phyloP scores from a whole-genome alignment of 2,329 filamentous ascomycete species.

The Sporothrix pallida region DNA sequence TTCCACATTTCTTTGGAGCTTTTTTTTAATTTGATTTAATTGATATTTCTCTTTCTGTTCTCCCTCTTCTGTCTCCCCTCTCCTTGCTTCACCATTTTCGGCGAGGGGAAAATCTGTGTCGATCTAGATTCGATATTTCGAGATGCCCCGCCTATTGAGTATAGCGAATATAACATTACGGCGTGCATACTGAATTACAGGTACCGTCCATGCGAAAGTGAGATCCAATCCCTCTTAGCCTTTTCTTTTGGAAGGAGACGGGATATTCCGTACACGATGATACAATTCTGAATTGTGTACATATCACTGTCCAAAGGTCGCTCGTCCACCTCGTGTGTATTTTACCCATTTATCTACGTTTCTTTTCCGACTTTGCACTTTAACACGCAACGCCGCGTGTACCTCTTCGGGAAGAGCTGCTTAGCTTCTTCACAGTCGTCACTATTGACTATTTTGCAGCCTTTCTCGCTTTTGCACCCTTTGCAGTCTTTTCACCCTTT shows the following conservation, averaged over 20 bases:
- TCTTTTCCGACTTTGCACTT: neutral
- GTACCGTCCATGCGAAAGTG: neutral
- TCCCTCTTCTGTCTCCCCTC: neutral
- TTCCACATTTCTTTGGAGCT: no score
- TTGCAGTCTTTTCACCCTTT: no score
- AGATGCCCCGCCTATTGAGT: no score
- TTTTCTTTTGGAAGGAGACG: neutral
- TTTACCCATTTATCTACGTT: neutral
- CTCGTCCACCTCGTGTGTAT: neutral
- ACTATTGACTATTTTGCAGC: neutral
- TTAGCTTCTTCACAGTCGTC: neutral
- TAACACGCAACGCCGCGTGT: neutral
- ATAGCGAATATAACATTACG: no score
- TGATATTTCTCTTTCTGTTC: no score
- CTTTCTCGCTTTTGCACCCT: neutral
- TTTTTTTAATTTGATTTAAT: neutral
- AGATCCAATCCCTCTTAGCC: neutral
- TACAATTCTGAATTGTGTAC: neutral
- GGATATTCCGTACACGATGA: neutral
- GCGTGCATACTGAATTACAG: no score
- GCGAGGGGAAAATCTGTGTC: neutral
- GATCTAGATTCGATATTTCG: neutral
- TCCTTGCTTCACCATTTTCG: slow-evolving; percentile 1
- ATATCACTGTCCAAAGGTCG: neutral
- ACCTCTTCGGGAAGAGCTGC: slow-evolving; percentile 1